Base-by-base conservation (phyloP, 2,329 filamentous ascomycete species). In the Geosmithia morbida region DNA sequence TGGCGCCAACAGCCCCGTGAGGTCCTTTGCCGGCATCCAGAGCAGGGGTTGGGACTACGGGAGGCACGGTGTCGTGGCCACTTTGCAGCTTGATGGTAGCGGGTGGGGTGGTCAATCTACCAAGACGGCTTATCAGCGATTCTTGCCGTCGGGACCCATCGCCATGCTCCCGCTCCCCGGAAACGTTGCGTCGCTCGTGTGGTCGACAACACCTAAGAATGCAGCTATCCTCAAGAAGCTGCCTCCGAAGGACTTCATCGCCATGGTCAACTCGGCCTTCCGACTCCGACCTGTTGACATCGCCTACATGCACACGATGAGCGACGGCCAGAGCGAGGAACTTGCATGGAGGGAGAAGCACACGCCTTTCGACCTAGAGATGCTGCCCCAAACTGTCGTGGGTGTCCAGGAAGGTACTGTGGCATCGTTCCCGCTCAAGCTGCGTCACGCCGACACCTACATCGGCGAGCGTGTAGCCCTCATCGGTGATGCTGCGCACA, bases 381-480 rank as follows among this genome's bases (percentile, higher is more conserved):
- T 71, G 16, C 61, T 86, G 29, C 89, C 88, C 2, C 81, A 83
- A 52, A 62, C 69, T 7, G 80, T 86, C 16, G 68, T 76, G 1
- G 77, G 71, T 20, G 80, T 96, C 1, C 89, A 97, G 61, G 73
- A 83, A 47, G 81, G 82, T 54, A 87, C 79, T 17, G 71, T 94
- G 14, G 90, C 92, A 1, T 89, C 86, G 0, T 98, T 98, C 65
- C 92, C 92, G 0, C 75, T 98, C 17, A 86, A 84, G 59, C 74
- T 97, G 69, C 82, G 89, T 26, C 92, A 98, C 61, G 89, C 90
- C n/a, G 86, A 94, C 58, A 87, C 86, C 1, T 98, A 98, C 60
- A 85, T 86, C 41, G 85, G 81, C 40, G 87, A 95, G 57, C 83
- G 92, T n/a, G 72, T 96, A 8, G 92, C 89, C 1, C 76, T 98